These are phyloP conservation scores for Sphagnum magellanicum DNA, from an alignment of 228 moss, liverwort and hornwort species.

Conservation along the genomic window DNA sequence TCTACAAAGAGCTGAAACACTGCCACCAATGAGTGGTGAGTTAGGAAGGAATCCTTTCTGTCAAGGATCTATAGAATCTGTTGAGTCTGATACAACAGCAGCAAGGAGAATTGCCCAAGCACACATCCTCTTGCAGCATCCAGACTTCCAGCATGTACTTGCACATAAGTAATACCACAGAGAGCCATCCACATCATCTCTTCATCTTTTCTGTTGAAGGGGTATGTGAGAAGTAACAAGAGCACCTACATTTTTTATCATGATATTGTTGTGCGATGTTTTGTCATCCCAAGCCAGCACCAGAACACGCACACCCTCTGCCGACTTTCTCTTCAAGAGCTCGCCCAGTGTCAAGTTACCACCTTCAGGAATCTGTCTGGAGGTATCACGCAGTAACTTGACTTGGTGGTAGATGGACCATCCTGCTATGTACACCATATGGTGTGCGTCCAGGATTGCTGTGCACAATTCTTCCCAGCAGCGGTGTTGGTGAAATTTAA, in stretches of 20 bases:
- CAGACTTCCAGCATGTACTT: constrained; percentile 35
- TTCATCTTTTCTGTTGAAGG: too few species aligned
- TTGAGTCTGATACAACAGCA: constrained; percentile 40
- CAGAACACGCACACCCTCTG: constrained; percentile 86
- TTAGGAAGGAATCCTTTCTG: too few species aligned
- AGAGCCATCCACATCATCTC: constrained; percentile 11
- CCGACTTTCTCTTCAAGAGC: constrained; percentile 72
- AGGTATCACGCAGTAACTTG: constrained; percentile 54
- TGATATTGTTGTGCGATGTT: constrained; percentile 71
- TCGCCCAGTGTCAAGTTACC: constrained; percentile 65
- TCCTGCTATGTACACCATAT: constrained; percentile 73
- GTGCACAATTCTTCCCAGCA: constrained; percentile 86
- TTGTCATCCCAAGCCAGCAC: constrained; percentile 89
- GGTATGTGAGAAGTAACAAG: too few species aligned
- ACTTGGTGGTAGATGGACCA: constrained; percentile 86
- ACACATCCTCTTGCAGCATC: constrained; percentile 44
- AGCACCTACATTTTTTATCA: constrained; percentile 59
- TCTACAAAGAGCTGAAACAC: too few species aligned
- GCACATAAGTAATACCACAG: constrained; percentile 43
- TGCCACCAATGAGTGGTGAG: too few species aligned
- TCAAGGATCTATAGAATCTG: constrained; percentile 28
- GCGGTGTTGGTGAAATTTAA: constrained; percentile 41
- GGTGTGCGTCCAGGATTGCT: constrained; percentile 73
- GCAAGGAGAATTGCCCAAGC: constrained; percentile 32
- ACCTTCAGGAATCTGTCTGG: constrained; percentile 52